These are phyloP conservation scores for Pythium scleroteichum DNA, from an alignment of 352 stramenopile species.

Conservation along the genomic window DNA sequence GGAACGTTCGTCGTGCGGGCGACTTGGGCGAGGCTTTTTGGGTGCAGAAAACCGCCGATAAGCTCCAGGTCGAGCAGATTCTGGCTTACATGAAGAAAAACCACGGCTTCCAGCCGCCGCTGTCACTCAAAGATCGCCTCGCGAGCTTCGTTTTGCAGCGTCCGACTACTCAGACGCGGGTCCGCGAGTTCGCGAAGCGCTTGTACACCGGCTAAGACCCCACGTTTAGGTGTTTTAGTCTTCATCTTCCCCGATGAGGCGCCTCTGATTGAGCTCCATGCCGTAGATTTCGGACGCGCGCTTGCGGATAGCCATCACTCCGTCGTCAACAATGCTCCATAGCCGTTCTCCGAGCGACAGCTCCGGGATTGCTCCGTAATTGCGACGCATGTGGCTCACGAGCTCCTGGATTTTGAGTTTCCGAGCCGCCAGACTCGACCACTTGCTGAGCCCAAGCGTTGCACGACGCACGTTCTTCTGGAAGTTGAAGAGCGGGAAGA, in stretches of 20 bases:
- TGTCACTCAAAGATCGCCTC: slow-evolving; percentile 42
- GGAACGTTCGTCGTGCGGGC: slow-evolving; percentile 32
- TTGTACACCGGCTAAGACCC: slow-evolving; percentile 36
- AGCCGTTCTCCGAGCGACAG: slow-evolving; percentile 41
- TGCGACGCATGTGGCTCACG: slow-evolving; percentile 60
- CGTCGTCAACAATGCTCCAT: slow-evolving; percentile 49
- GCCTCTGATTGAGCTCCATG: slow-evolving; percentile 38
- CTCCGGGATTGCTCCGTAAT: slow-evolving; percentile 45
- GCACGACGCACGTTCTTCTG: slow-evolving; percentile 25
- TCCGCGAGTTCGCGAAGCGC: slow-evolving; percentile 36
- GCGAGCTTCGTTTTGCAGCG: slow-evolving; percentile 31
- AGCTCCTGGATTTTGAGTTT: slow-evolving; percentile 58
- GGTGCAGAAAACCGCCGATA: slow-evolving; percentile 46
- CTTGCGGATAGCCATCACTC: slow-evolving; percentile 49
- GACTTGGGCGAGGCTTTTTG: slow-evolving; percentile 52
- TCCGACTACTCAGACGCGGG: slow-evolving; percentile 30
- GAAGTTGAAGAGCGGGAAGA: slow-evolving; percentile 27
- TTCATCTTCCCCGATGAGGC: slow-evolving; percentile 22
- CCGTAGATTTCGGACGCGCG: slow-evolving; percentile 50
- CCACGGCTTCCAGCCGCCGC: slow-evolving; percentile 35
- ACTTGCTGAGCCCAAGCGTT: slow-evolving; percentile 23
- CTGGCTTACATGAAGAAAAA: slow-evolving; percentile 44
- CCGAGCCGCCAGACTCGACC: slow-evolving; percentile 34
- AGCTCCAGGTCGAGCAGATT: slow-evolving; percentile 35
- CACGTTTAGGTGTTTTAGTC: neutral